Evolutionary conservation across 1,284 basidiomycete genomes (phyloP), one percentile per base, ranked within the genome.

Genomic region (Puccinia horiana): DNA sequence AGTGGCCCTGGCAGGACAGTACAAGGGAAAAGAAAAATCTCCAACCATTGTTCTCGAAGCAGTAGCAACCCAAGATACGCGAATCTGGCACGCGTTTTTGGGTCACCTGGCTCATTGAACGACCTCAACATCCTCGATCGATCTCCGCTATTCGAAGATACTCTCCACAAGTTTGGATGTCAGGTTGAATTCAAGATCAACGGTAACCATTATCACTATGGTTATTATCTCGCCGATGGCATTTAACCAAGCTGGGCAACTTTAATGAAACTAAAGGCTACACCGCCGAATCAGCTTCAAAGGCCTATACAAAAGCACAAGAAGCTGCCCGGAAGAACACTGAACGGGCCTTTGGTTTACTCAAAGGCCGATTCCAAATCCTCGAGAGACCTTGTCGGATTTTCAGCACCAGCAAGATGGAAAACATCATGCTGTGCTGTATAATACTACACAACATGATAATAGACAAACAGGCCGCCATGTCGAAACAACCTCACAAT

Each of bases 51-150:
- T 77, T 49, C 44, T 77, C 1, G 61, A 77, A 61, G 47, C 44
- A 29, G 61, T 77, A n/a, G 76, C 61, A 40, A 65, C 58, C 42
- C 61, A 65, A 49, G 49, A 77, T 35, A 26, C 44, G 3, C n/a
- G 35, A 35, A 65, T 76, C 26, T 76, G 75, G 75, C 54, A 76
- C 32, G 20, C 37, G 12, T 76, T 76, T 47, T 76, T 67, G 76
- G 76, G 20, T 63, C 76, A 32, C 77, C 65, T 29, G 77, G 77
- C 32, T 49, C 65, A 26, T 72, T 80, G 49, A 72, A 72, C 44
- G 76, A 77, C 44, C 40, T 77, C 37, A 77, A 77, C 32, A 49
- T 77, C 47, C 29, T 77, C n/a, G 40, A 65, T 29, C 42, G 35
- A 23, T 47, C n/a, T 16, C 8, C 58, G 49, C 29, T 77, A 2